phyloP scores from a whole-genome alignment of 192 early-diverging fungal genomes.

The Coemansia sp. region DNA sequence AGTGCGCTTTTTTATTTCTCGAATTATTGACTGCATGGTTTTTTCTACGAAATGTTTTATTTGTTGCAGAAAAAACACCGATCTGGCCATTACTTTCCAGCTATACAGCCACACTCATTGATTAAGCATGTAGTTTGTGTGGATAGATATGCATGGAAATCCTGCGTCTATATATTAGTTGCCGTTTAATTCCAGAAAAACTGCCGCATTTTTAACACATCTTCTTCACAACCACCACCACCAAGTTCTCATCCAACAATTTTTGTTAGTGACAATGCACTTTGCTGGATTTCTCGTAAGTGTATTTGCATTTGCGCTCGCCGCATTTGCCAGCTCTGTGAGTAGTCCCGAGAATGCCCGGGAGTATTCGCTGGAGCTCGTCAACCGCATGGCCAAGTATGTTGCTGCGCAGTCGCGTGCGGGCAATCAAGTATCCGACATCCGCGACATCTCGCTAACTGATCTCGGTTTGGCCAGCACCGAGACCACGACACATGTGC shows the following conservation, averaged over 20 bases:
- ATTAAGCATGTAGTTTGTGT: neutral
- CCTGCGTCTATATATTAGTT: neutral
- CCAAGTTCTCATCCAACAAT: neutral
- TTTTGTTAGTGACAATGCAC: neutral
- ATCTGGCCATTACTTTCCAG: neutral
- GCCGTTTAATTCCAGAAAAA: neutral
- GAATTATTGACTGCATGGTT: neutral
- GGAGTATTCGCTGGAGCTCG: constrained; percentile 14
- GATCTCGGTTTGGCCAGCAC: constrained; percentile 19
- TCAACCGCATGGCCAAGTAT: constrained; percentile 16
- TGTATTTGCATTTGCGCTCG: neutral
- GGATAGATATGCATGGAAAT: neutral
- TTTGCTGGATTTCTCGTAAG: neutral
- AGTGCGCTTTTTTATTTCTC: neutral
- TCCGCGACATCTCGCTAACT: constrained; percentile 16
- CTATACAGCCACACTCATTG: neutral
- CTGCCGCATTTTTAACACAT: neutral
- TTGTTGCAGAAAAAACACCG: neutral
- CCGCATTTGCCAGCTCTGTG: neutral
- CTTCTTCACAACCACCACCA: neutral
- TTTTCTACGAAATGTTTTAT: neutral
- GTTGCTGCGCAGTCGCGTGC: neutral
- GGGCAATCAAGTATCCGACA: neutral
- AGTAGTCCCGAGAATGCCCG: constrained; percentile 11
- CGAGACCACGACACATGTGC: neutral